Conservation (phyloP, 768 basidiomycete species). For the Suillus weaverae region DNA sequence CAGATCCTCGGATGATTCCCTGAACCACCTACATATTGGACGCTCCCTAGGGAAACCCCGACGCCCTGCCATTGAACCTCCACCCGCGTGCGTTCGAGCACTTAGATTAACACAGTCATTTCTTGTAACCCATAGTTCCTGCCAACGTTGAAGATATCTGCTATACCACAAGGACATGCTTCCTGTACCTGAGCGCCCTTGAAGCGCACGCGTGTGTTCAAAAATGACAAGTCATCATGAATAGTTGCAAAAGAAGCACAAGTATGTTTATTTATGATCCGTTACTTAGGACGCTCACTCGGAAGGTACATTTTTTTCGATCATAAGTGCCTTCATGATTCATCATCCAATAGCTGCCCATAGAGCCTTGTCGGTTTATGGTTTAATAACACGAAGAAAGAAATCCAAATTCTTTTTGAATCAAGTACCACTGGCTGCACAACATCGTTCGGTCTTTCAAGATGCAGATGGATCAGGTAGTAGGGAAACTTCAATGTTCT, state of each 20-base stretch:
- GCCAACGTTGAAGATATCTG: not conserved
- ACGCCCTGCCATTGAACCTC: not conserved
- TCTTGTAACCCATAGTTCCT: not conserved
- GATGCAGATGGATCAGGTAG: not conserved
- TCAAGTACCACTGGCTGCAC: too few relatives aligned
- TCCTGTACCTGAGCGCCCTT: not conserved
- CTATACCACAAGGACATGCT: not conserved
- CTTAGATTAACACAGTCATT: not conserved
- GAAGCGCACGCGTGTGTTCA: too few relatives aligned
- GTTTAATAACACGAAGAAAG: not conserved
- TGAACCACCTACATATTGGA: not conserved
- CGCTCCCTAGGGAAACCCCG: not conserved
- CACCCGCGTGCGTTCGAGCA: not conserved
- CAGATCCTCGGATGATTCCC: constrained; percentile 59
- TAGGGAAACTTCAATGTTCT: not conserved
- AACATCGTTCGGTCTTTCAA: not conserved
- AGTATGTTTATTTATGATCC: too few relatives aligned
- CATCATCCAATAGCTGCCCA: not conserved
- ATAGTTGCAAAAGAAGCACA: not conserved
- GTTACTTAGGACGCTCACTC: too few relatives aligned
- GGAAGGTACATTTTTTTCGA: not conserved
- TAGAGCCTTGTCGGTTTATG: not conserved
- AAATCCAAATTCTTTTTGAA: not conserved
- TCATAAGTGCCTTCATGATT: not conserved
- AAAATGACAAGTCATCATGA: too few relatives aligned